Conservation (phyloP, 768 basidiomycete species). For the Boletus vermiculosoides region DNA sequence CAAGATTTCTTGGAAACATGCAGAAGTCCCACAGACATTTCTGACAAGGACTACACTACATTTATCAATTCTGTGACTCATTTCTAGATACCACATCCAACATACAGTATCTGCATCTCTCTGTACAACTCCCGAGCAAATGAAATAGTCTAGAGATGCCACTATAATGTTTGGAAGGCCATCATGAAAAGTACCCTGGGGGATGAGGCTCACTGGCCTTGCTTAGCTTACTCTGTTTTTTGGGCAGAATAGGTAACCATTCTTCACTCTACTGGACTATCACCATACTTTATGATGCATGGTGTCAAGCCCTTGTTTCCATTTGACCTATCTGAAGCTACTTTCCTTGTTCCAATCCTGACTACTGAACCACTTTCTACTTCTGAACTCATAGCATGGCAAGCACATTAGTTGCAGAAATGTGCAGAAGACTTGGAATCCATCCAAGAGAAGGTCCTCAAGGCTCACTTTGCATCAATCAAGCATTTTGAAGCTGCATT, state of each 20-base stretch:
- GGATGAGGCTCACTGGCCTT: too few species aligned
- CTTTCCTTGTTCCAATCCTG: too few species aligned
- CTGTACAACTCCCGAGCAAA: not conserved
- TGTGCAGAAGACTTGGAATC: not conserved
- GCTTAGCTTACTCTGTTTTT: not conserved
- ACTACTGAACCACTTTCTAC: too few species aligned
- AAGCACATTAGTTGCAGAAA: too few species aligned
- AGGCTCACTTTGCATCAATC: fast-evolving
- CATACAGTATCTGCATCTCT: too few species aligned
- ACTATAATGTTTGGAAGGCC: not conserved
- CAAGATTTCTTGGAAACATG: too few species aligned
- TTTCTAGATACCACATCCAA: too few species aligned
- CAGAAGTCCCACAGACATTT: too few species aligned
- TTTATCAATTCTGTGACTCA: too few species aligned
- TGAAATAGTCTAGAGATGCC: not conserved
- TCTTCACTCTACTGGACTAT: not conserved
- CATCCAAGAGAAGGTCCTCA: fast-evolving
- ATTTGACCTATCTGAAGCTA: not conserved
- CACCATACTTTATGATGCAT: not conserved
- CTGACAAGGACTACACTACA: too few species aligned
- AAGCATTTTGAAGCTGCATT: not conserved
- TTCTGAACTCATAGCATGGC: too few species aligned
- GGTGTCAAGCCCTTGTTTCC: fast-evolving
- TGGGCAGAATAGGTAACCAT: not conserved
- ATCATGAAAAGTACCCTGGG: not conserved